Percentiles rank a stretch among this genome's conserved stretches.
Evolutionary conservation across 1,284 basidiomycete genomes (phyloP).

Genomic region (Rhodotorula sp.): DNA sequence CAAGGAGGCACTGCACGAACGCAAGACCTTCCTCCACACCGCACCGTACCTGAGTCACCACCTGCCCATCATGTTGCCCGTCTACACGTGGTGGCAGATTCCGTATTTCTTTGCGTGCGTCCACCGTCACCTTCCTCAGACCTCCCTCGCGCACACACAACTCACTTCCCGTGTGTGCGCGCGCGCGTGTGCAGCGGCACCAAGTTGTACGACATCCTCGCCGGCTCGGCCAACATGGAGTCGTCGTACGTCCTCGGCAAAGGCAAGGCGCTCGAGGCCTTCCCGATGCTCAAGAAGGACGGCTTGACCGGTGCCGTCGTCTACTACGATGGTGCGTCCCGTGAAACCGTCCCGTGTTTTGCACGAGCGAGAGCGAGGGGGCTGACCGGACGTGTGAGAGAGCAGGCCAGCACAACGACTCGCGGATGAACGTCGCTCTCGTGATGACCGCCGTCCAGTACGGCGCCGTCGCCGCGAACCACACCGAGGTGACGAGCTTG

Average conservation of each 20-base stretch:
- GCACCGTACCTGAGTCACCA: conserved; percentile 90
- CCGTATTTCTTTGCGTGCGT: conserved; percentile 80
- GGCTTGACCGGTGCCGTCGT: conserved; percentile 92
- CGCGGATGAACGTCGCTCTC: conserved; percentile 94
- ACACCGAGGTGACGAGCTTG: conserved; percentile 78
- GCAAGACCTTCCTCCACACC: conserved; percentile 89
- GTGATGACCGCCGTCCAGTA: conserved; percentile 92
- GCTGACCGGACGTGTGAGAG: background rate
- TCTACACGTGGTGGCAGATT: conserved; percentile 92
- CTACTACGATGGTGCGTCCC: conserved; percentile 81
- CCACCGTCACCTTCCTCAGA: background rate
- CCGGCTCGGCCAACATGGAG: conserved; percentile 97
- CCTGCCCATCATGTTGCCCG: conserved; percentile 90
- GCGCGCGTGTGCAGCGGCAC: no score
- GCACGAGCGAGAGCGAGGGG: no score
- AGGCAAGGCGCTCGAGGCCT: conserved; percentile 86
- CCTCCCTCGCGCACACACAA: background rate
- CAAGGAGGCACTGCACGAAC: conserved; percentile 86
- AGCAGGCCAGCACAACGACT: conserved; percentile 92
- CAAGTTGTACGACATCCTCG: conserved; percentile 94
- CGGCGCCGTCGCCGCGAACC: conserved; percentile 85
- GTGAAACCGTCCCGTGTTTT: no score
- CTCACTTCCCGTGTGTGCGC: no score
- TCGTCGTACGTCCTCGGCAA: conserved; percentile 90
- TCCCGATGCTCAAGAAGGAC: conserved; percentile 93